Conservation (phyloP, 2,329 filamentous ascomycete genomes). For the Nakataea oryzae region DNA sequence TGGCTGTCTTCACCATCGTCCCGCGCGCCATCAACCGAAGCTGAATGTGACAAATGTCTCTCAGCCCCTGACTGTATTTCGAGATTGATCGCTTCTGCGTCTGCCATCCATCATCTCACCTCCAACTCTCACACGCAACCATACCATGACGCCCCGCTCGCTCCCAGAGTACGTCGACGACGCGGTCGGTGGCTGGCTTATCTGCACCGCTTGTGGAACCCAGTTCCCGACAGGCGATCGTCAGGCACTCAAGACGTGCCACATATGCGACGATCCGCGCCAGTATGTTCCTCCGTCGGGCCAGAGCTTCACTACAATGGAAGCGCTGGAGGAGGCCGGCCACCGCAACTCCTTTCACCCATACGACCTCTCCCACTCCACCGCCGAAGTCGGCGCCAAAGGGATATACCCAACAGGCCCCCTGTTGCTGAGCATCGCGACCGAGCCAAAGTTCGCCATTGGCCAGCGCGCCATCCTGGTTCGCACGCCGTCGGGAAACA, state of each 20-base stretch:
- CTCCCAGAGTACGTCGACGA: background rate
- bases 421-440: conserved; percentile 33
- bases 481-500: conserved; percentile 53
- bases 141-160: background rate
- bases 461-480: conserved; percentile 66
- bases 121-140: background rate
- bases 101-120: background rate
- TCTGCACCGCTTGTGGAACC: conserved; percentile 62
- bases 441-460: conserved; percentile 55
- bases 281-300: conserved; percentile 57
- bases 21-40: no score
- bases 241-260: conserved; percentile 41
- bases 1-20: no score
- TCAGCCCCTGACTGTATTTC: no score
- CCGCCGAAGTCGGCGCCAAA: background rate
- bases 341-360: conserved; percentile 45
- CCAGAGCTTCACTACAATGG: conserved; percentile 56
- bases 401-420: conserved; percentile 18
- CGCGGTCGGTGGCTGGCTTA: conserved; percentile 21
- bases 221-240: conserved; percentile 49
- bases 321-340: conserved; percentile 22
- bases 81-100: background rate
- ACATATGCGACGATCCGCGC: conserved; percentile 64
- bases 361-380: conserved; percentile 17
- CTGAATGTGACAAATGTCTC: no score